A percentile compares a stretch with the other conserved stretches of the same genome.
Evolutionary conservation across 179 eudicot species (phyloP).

Genomic region (Beta corolliflora): DNA sequence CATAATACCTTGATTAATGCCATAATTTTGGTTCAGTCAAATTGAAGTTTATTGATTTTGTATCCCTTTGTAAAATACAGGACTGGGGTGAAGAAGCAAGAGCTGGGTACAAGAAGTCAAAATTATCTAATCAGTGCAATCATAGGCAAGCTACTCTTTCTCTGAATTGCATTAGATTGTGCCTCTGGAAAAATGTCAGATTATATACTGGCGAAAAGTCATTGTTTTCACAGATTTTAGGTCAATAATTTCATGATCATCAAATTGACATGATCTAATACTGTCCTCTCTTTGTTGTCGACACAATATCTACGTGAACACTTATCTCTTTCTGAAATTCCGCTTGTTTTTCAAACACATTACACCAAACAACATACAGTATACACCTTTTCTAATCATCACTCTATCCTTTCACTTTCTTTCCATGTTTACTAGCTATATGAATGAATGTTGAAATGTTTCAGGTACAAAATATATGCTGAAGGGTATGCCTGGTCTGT

Average conservation of each 20-base stretch:
- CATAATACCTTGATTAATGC: too few species aligned
- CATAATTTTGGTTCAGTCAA: slow-evolving; percentile 8
- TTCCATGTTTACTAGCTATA: background rate
- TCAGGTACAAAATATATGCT: slow-evolving; percentile 93
- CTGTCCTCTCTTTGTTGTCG: background rate
- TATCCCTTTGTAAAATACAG: slow-evolving; percentile 37
- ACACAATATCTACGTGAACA: background rate
- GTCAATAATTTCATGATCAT: background rate
- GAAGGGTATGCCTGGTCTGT: slow-evolving; percentile 99
- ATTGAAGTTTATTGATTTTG: background rate
- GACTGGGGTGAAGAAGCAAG: slow-evolving; percentile 69
- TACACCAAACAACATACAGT: background rate
- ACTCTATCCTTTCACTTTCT: too few species aligned
- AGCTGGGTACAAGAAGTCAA: slow-evolving; percentile 67
- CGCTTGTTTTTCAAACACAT: background rate
- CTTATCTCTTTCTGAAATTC: background rate
- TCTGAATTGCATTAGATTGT: background rate
- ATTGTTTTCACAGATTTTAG: background rate
- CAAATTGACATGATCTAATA: background rate
- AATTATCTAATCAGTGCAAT: slow-evolving; percentile 78
- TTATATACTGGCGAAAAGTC: background rate
- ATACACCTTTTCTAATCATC: background rate
- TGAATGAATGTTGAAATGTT: background rate
- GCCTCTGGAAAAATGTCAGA: background rate
- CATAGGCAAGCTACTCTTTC: slow-evolving; percentile 49